Percentiles rank a stretch among this genome's conserved stretches.
phyloP scores from a whole-genome alignment of 148 eudicot species.

The Hydrangea macrophylla region DNA sequence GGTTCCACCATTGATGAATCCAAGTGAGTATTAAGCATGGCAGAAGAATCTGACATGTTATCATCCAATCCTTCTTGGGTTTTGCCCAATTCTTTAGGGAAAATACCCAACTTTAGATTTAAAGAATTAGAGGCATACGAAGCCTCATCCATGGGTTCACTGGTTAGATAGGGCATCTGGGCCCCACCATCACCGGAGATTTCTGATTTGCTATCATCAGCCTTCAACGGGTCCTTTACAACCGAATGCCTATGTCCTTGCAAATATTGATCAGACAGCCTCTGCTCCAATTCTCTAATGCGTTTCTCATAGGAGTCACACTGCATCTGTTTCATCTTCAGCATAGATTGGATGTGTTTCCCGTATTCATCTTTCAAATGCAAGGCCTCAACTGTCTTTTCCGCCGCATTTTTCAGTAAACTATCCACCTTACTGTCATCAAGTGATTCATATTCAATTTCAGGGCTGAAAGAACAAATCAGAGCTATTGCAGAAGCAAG shows the following conservation, averaged over 20 bases:
- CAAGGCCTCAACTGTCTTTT: constrained; percentile 87
- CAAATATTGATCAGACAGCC: constrained; percentile 58
- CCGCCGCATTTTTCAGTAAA: constrained; percentile 66
- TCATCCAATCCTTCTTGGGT: constrained; percentile 64
- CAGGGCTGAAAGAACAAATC: constrained; percentile 61
- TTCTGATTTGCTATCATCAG: constrained; percentile 56
- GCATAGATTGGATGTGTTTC: constrained; percentile 62
- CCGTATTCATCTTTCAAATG: constrained; percentile 75
- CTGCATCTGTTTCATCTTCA: constrained; percentile 62
- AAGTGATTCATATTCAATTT: constrained; percentile 47
- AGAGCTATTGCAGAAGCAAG: constrained; percentile 91
- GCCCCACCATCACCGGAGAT: constrained; percentile 49
- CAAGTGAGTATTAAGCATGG: constrained; percentile 48
- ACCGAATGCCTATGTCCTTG: constrained; percentile 33
- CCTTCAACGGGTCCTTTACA: constrained; percentile 34
- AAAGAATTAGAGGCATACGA: constrained; percentile 48
- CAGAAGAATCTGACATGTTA: constrained; percentile 77
- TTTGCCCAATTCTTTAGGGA: constrained; percentile 29
- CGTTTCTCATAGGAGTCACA: constrained; percentile 90
- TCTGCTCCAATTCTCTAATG: constrained; percentile 80
- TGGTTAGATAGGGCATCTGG: constrained; percentile 31
- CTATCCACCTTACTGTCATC: constrained; percentile 59
- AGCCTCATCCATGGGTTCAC: constrained; percentile 66
- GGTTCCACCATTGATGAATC: constrained; percentile 80
- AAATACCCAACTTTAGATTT: constrained; percentile 36